Base-by-base conservation (phyloP, 495 filamentous ascomycete species). In the Sphaerosporella brunnea region DNA sequence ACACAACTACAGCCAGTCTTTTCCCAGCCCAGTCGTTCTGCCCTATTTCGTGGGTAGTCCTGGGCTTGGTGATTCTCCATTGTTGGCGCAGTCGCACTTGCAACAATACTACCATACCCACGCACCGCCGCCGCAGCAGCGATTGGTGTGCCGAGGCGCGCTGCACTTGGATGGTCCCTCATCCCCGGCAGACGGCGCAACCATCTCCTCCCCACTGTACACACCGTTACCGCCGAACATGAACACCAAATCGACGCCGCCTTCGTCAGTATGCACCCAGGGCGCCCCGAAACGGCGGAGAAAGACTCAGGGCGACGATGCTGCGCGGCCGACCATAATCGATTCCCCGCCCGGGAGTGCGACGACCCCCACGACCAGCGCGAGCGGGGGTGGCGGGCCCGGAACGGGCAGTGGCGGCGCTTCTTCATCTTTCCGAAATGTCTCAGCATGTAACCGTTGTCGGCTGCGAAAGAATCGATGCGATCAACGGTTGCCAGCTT, bases 391-490 rank as follows among this genome's bases (percentile, higher is more conserved):
- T 10, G 24, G 9, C 7, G 40, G 40, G 13, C 9, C 40, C 23
- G 40, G 40, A 43, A 43, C 37, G 24, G 40, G 40, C 10, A 43
- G 24, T 23, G 26, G 24, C 20, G 26, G 24, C 11, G 54, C 53
- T n/a, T 55, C 56, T 44, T 77, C 77, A 4, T 72, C 77, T 13
- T 94, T 95, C 63, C 79, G 87, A 54, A 94, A 93, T 62, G 88
- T 96, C 50, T 88, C 81, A 52, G 88, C 88, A 39, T 96, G 88
- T 62, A 92, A 94, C 65, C 76, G 88, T 18, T 96, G 88, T 61
- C 76, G 88, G 10, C 65, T 88, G 52, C 75, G 88, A 53, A 96
- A 96, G 66, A 94, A 96, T 57, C 74, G 86, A 23, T 96, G 88
- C 59, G 88, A 96, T 60, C 87, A 93, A 68, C 76, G 78, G 37